These are phyloP conservation scores for Primulina eburnea DNA, from an alignment of 257 asterid genomes.

Conservation along the genomic window DNA sequence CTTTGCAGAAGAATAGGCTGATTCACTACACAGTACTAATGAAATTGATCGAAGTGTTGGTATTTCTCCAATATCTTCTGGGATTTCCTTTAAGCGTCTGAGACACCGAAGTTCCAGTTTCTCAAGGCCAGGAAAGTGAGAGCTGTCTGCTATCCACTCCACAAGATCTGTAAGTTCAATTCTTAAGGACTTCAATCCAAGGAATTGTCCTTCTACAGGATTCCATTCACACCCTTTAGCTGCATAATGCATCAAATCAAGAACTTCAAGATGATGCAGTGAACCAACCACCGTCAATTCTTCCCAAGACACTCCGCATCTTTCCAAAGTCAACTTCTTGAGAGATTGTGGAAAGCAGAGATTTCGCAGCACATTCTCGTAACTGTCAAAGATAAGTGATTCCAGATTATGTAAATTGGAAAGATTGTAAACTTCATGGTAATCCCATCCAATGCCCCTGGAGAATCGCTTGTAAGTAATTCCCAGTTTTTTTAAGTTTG, in stretches of 20 bases:
- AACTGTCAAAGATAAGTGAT: not conserved
- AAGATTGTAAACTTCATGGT: constrained; percentile 7
- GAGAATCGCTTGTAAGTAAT: not conserved
- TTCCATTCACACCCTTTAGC: constrained; percentile 17
- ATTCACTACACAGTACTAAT: not conserved
- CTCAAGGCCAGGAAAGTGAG: constrained; percentile 24
- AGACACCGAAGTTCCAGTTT: not conserved
- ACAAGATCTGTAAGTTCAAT: not conserved
- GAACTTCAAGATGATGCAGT: constrained; percentile 28
- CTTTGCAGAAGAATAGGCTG: not conserved
- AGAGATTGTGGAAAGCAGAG: not conserved
- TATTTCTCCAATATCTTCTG: constrained; percentile 19
- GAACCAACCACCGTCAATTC: not conserved
- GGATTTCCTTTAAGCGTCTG: not conserved
- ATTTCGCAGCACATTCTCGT: not conserved
- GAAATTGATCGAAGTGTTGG: constrained; percentile 20
- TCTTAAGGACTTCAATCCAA: not conserved
- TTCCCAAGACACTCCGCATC: constrained; percentile 12
- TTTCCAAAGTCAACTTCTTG: constrained; percentile 13
- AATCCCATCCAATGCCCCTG: not conserved
- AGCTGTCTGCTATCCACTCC: constrained; percentile 18
- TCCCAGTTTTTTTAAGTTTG: constrained; percentile 11
- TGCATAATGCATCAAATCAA: not conserved
- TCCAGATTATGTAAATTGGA: constrained; percentile 5
- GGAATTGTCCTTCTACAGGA: constrained; percentile 19